Evolutionary conservation across 768 basidiomycete species (phyloP), one percentile per base, ranked within the genome.

Genomic region (Russula sp.): DNA sequence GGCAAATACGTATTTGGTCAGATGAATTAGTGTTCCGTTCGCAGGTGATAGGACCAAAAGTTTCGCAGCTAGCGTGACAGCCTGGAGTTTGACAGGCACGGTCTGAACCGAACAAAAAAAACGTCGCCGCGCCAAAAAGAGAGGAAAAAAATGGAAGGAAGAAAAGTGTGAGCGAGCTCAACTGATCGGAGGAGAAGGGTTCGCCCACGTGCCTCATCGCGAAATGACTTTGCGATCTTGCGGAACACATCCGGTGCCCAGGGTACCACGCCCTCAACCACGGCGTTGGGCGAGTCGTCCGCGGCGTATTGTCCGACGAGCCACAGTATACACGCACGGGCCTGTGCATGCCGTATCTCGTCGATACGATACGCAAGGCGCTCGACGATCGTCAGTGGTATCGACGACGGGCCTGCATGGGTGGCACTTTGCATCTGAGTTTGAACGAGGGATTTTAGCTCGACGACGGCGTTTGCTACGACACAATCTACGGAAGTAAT

Each of bases 191-290:
- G 13, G 22, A 16, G 8, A 22, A 34, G 9, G 57, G 54, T 55
- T 38, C 26, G 38, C 5, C 30, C 14, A 67, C 76, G 42, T 69
- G 89, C 92, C 81, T 97, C 94, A 49, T 80, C 69, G 3, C 69
- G 73, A 71, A 97, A 96, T 0, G 81, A 79, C 73, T 89, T 92
- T 3, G 85, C 86, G 5, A 84, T 76, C 69, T 88, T 88, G n/a
- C 96, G 79, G 13, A 98, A 75, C 5, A 96, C 84, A 72, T 99
- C 97, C 1, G 96, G 92, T 0, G 87, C 92, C 92, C 91, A 95
- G 34, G 81, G 79, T 5, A 79, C 85, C 9, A 94, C 75, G 18
- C 86, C 86, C 57, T 84, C 82, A 2, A 83, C 78, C 1, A 60
- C 68, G 10, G 57, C 57, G 9, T 61, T 78, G 74, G 20, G 74